Conservation (phyloP, 2,329 filamentous ascomycete genomes). For the Colletotrichum scovillei region DNA sequence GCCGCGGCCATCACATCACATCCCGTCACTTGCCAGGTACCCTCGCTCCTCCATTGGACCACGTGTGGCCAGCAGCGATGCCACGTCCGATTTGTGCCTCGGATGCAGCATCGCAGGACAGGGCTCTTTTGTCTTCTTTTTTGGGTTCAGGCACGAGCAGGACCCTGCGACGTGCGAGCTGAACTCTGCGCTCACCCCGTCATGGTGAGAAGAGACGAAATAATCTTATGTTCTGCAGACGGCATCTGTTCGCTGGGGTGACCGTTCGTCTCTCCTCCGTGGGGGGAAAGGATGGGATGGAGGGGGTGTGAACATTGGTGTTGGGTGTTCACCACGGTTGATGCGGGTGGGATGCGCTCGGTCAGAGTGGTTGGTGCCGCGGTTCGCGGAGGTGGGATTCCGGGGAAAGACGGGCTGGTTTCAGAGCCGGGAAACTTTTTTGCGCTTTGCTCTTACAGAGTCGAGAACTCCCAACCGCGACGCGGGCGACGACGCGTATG, state of each 20-base stretch:
- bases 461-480: neutral
- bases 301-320: neutral
- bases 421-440: neutral
- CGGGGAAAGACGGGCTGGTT: constrained; percentile 26
- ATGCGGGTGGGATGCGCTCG: constrained; percentile 5
- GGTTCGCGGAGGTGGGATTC: constrained; percentile 25
- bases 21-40: neutral
- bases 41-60: constrained; percentile 6
- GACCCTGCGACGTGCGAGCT: constrained; percentile 6
- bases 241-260: neutral
- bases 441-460: neutral
- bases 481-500: neutral
- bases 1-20: constrained; percentile 13
- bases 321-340: neutral
- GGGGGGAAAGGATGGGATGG: neutral
- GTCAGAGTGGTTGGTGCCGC: neutral
- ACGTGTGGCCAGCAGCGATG: constrained; percentile 11
- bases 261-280: constrained; percentile 1
- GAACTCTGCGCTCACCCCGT: constrained; percentile 1
- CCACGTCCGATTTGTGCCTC: neutral
- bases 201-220: neutral
- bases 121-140: neutral
- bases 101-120: neutral
- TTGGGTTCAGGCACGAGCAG: constrained; percentile 4
- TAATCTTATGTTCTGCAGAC: neutral